Evolutionary conservation across 352 stramenopile genomes (phyloP).

Genomic region (Globisporangium nagaii): DNA sequence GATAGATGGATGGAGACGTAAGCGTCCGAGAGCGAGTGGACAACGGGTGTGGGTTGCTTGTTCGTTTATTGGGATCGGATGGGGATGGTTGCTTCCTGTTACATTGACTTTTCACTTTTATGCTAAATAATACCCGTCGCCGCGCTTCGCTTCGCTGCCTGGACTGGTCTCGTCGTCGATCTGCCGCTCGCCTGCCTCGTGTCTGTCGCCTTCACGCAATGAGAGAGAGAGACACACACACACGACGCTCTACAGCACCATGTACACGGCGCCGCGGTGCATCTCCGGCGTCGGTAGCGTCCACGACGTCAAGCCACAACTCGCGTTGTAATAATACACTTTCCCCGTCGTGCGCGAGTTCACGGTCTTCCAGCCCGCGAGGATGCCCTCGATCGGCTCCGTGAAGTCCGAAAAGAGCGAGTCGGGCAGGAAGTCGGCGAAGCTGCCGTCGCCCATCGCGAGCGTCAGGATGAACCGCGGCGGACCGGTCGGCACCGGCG

Average conservation of each 20-base stretch:
- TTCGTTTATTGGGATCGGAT: constrained; percentile 11
- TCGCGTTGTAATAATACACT: constrained; percentile 82
- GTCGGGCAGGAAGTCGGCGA: constrained; percentile 59
- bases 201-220: not conserved
- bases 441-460: constrained; percentile 60
- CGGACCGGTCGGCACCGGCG: constrained; percentile 6
- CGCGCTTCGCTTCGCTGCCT: not conserved
- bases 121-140: constrained; percentile 21
- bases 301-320: constrained; percentile 69
- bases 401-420: constrained; percentile 54
- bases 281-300: constrained; percentile 60
- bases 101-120: constrained; percentile 20
- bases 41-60: not conserved
- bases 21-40: too few species aligned
- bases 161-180: not conserved
- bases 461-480: constrained; percentile 51
- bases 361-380: constrained; percentile 58
- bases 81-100: constrained; percentile 4
- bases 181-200: not conserved
- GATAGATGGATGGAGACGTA: too few species aligned
- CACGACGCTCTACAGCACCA: constrained; percentile 47
- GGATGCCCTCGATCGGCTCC: constrained; percentile 31
- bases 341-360: constrained; percentile 70
- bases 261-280: constrained; percentile 53
- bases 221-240: not conserved